These are phyloP conservation scores for Phlebiopsis flavidoalba DNA, from an alignment of 768 basidiomycete species.

Conservation along the genomic window DNA sequence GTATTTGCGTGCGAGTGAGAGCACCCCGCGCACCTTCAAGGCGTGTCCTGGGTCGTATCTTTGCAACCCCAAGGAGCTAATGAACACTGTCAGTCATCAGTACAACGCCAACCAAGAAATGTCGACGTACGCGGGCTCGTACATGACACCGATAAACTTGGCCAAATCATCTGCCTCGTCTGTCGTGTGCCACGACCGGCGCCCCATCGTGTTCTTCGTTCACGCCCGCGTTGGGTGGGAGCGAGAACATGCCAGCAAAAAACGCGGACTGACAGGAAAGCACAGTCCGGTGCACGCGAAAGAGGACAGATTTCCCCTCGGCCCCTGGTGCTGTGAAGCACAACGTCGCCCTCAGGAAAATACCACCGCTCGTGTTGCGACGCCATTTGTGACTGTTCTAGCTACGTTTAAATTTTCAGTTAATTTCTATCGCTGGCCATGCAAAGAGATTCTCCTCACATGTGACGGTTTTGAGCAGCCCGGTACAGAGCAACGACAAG, in stretches of 20 bases:
- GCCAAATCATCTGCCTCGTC: slow-evolving; percentile 10
- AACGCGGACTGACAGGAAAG: slow-evolving; percentile 12
- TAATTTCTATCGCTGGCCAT: too few species aligned
- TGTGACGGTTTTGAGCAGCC: too few species aligned
- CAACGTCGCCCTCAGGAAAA: slow-evolving; percentile 17
- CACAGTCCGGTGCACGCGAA: slow-evolving; percentile 15
- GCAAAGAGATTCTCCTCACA: too few species aligned
- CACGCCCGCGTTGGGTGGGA: neutral
- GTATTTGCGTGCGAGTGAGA: slow-evolving; percentile 23
- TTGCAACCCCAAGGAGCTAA: too few species aligned
- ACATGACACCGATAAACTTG: neutral
- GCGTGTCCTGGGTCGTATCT: too few species aligned
- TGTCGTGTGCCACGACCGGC: slow-evolving; percentile 3
- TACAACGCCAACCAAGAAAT: too few species aligned
- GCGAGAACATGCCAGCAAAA: slow-evolving; percentile 13
- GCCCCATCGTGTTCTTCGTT: slow-evolving; percentile 6
- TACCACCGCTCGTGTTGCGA: slow-evolving; percentile 1
- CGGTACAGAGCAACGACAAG: too few species aligned
- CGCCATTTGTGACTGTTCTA: too few species aligned
- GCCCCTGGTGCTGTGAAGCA: slow-evolving; percentile 12
- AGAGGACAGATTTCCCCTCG: neutral
- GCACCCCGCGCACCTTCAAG: neutral
- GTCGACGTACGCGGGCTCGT: neutral
- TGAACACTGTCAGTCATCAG: too few species aligned
- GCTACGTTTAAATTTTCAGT: too few species aligned